phyloP scores from a whole-genome alignment of 2,329 filamentous ascomycete species.

The Pseudogymnoascus sp. region DNA sequence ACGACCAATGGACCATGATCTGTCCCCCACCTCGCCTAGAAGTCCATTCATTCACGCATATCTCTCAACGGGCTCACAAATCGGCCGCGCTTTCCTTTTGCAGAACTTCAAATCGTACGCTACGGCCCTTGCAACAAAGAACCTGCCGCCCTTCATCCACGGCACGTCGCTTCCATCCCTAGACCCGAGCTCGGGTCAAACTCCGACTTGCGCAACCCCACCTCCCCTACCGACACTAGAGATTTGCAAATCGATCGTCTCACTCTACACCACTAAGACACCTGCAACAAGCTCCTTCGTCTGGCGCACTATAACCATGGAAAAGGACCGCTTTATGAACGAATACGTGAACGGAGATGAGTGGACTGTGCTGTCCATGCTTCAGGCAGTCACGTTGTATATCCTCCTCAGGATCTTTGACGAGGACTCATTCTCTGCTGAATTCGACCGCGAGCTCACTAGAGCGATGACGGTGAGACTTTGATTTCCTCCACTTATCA shows the following conservation, averaged over 20 bases:
- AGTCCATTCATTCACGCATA: conserved; percentile 16
- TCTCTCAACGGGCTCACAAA: conserved; percentile 14
- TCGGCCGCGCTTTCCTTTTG: conserved; percentile 14
- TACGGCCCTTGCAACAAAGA: conserved; percentile 11
- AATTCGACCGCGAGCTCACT: conserved; percentile 16
- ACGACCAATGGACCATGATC: conserved; percentile 12
- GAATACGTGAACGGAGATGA: conserved; percentile 12
- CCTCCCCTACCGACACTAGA: conserved; percentile 12
- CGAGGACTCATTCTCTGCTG: conserved; percentile 14
- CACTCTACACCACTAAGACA: conserved; percentile 15
- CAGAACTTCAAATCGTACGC: conserved; percentile 15
- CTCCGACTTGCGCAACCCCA: neutral
- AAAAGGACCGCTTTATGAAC: conserved; percentile 18
- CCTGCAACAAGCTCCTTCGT: conserved; percentile 16
- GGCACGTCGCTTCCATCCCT: conserved; percentile 12
- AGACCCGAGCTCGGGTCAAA: conserved; percentile 10
- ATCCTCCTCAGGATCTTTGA: conserved; percentile 18
- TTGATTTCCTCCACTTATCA: conserved; percentile 7
- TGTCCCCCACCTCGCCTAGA: conserved; percentile 11
- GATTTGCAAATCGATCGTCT: conserved; percentile 17
- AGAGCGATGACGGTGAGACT: conserved; percentile 16
- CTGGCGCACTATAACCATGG: conserved; percentile 16
- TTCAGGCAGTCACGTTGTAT: conserved; percentile 16
- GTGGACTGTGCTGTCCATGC: conserved; percentile 15
- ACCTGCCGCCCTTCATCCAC: conserved; percentile 10